phyloP scores from a whole-genome alignment of 148 eudicot genomes.

The Fagopyrum tataricum region DNA sequence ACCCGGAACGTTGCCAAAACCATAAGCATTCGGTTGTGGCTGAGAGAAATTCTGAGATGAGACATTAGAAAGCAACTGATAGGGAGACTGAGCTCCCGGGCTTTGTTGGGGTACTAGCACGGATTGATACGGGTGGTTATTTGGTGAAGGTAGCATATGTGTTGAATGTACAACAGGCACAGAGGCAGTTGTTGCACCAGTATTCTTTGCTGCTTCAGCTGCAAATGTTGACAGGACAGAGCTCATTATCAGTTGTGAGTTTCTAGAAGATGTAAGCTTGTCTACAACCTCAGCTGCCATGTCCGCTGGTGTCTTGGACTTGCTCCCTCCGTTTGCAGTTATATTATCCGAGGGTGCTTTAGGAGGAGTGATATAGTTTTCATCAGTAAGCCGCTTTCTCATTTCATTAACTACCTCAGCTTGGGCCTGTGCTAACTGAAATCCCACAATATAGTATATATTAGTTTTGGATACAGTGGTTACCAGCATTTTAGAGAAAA shows the following conservation, averaged over 20 bases:
- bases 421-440: constrained; percentile 83
- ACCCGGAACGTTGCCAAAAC: constrained; percentile 46
- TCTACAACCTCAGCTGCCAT: constrained; percentile 97
- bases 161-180: neutral
- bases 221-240: constrained; percentile 93
- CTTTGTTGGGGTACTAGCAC: constrained; percentile 40
- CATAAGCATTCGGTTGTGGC: constrained; percentile 44
- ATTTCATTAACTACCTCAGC: constrained; percentile 57
- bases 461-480: neutral
- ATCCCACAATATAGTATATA: neutral
- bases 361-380: constrained; percentile 36
- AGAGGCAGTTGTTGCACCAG: constrained; percentile 35
- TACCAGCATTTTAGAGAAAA: no score
- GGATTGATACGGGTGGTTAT: constrained; percentile 36
- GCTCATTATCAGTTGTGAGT: constrained; percentile 84
- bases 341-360: constrained; percentile 28
- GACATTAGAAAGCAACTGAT: constrained; percentile 37
- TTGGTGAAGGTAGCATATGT: constrained; percentile 26
- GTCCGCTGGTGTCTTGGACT: constrained; percentile 60
- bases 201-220: constrained; percentile 77
- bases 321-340: constrained; percentile 27
- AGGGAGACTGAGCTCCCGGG: constrained; percentile 42
- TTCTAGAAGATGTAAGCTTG: constrained; percentile 83
- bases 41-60: constrained; percentile 64
- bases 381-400: constrained; percentile 61